phyloP scores from a whole-genome alignment of 1,284 basidiomycete species.

The Puccinia horiana region DNA sequence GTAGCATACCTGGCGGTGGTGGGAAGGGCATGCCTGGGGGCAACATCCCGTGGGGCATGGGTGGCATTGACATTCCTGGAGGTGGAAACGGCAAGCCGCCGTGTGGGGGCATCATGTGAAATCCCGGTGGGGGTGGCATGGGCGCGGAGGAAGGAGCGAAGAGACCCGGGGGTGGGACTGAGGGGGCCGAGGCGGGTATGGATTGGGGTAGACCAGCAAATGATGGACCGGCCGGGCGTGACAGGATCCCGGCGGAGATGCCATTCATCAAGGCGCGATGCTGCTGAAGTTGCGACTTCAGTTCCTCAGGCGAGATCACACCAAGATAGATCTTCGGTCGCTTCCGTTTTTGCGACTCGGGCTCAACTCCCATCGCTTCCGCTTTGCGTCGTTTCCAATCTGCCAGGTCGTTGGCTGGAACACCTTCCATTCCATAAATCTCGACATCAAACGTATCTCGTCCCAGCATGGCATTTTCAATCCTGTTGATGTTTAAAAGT shows the following conservation, averaged over 20 bases:
- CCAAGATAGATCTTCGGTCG: slow-evolving; percentile 80
- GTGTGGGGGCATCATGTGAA: slow-evolving; percentile 53
- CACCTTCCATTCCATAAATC: slow-evolving; percentile 99
- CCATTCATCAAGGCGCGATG: slow-evolving; percentile 90
- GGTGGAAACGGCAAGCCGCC: slow-evolving; percentile 53
- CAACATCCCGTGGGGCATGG: slow-evolving; percentile 54
- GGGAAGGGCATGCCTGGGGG: slow-evolving; percentile 48
- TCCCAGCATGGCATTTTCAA: slow-evolving; percentile 93
- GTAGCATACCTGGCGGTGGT: slow-evolving; percentile 52
- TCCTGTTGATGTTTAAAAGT: slow-evolving; percentile 64
- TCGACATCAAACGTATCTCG: slow-evolving; percentile 97
- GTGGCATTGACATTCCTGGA: slow-evolving; percentile 53
- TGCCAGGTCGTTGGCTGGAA: slow-evolving; percentile 86
- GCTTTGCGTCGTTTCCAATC: slow-evolving; percentile 94
- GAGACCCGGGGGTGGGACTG: slow-evolving; percentile 43
- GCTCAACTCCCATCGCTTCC: slow-evolving; percentile 80
- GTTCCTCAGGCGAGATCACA: slow-evolving; percentile 69
- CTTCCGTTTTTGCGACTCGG: slow-evolving; percentile 72
- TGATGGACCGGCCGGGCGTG: slow-evolving; percentile 53
- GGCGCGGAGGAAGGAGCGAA: slow-evolving; percentile 44
- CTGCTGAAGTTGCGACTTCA: slow-evolving; percentile 78
- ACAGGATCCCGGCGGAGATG: slow-evolving; percentile 54
- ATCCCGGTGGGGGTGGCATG: slow-evolving; percentile 51
- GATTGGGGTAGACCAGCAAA: slow-evolving; percentile 51
- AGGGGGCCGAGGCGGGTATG: slow-evolving; percentile 40